phyloP scores from a whole-genome alignment of 345 rosid species.

The Boechera divaricarpa region DNA sequence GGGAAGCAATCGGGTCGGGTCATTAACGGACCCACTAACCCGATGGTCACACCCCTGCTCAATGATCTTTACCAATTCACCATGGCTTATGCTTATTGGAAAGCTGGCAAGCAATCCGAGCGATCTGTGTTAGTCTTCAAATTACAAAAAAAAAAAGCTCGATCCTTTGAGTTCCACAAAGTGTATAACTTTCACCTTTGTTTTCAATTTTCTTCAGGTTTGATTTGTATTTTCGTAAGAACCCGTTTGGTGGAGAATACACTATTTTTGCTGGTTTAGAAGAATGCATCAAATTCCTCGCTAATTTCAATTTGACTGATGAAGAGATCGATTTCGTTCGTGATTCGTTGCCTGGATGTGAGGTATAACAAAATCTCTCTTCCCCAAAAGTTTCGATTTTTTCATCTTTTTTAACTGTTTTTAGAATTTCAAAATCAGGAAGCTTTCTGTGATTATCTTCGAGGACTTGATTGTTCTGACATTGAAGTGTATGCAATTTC shows the following conservation, averaged over 20 bases:
- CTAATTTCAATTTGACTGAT: slow-evolving; percentile 76
- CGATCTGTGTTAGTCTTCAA: slow-evolving; percentile 62
- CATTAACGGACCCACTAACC: slow-evolving; percentile 72
- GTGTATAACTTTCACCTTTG: background rate
- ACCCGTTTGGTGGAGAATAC: slow-evolving; percentile 92
- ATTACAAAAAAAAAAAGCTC: background rate
- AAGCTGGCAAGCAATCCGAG: slow-evolving; percentile 79
- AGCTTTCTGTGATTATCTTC: slow-evolving; percentile 78
- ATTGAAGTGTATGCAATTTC: slow-evolving; percentile 83
- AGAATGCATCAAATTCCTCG: slow-evolving; percentile 85
- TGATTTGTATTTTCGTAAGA: slow-evolving; percentile 90
- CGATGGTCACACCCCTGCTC: slow-evolving; percentile 93
- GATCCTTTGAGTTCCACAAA: background rate
- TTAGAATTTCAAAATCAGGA: slow-evolving; percentile 52
- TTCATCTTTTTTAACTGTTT: background rate
- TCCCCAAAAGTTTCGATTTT: background rate
- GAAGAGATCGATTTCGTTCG: slow-evolving; percentile 73
- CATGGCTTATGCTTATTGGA: slow-evolving; percentile 97
- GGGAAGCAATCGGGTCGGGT: slow-evolving; percentile 48
- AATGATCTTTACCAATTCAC: slow-evolving; percentile 98
- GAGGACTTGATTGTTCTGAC: slow-evolving; percentile 86
- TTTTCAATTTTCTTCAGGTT: slow-evolving; percentile 56
- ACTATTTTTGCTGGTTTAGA: slow-evolving; percentile 91
- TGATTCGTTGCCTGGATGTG: slow-evolving; percentile 69
- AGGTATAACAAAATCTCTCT: slow-evolving; percentile 50